Percentiles rank a stretch among this genome's conserved stretches.
Evolutionary conservation across 2,329 filamentous ascomycete species (phyloP).

Genomic region (Canariomyces notabilis): DNA sequence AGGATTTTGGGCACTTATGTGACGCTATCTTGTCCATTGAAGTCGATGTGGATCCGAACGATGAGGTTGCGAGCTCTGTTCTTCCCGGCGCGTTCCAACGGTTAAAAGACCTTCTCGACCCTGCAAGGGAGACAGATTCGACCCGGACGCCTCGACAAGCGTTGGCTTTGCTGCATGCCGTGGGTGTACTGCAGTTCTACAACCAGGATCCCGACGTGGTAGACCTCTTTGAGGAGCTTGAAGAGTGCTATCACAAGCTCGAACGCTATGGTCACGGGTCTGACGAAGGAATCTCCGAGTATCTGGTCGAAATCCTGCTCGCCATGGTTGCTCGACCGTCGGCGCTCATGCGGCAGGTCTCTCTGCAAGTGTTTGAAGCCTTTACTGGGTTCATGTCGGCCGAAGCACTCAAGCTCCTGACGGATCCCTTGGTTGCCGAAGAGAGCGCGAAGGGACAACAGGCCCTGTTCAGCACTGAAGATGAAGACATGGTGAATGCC

Average conservation of each 20-base stretch:
- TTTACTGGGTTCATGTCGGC: slow-evolving; percentile 72
- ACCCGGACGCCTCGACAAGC: slow-evolving; percentile 48
- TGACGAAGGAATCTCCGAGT: slow-evolving; percentile 57
- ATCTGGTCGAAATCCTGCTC: slow-evolving; percentile 83
- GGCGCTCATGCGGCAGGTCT: slow-evolving; percentile 76
- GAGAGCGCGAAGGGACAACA: slow-evolving; percentile 81
- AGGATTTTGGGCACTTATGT: slow-evolving; percentile 50
- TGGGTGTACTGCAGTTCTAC: slow-evolving; percentile 84
- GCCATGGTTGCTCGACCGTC: slow-evolving; percentile 84
- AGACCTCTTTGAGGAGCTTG: slow-evolving; percentile 75
- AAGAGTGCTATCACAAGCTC: slow-evolving; percentile 65
- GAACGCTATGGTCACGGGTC: slow-evolving; percentile 52
- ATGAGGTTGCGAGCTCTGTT: slow-evolving; percentile 51
- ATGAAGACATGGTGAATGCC: slow-evolving; percentile 52
- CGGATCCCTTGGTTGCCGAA: slow-evolving; percentile 67
- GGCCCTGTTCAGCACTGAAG: slow-evolving; percentile 71
- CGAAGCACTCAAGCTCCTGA: slow-evolving; percentile 62
- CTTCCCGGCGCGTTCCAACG: slow-evolving; percentile 43
- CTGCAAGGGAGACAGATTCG: slow-evolving; percentile 22
- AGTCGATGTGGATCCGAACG: slow-evolving; percentile 41
- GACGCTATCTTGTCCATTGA: slow-evolving; percentile 51
- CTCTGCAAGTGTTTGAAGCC: slow-evolving; percentile 79
- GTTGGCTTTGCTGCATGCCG: slow-evolving; percentile 73
- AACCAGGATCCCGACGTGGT: slow-evolving; percentile 84
- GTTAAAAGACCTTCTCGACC: slow-evolving; percentile 49